Percentiles rank a stretch among this genome's conserved stretches.
Conservation (phyloP, 2,329 filamentous ascomycete genomes). For the Hypoxylon sp. region DNA sequence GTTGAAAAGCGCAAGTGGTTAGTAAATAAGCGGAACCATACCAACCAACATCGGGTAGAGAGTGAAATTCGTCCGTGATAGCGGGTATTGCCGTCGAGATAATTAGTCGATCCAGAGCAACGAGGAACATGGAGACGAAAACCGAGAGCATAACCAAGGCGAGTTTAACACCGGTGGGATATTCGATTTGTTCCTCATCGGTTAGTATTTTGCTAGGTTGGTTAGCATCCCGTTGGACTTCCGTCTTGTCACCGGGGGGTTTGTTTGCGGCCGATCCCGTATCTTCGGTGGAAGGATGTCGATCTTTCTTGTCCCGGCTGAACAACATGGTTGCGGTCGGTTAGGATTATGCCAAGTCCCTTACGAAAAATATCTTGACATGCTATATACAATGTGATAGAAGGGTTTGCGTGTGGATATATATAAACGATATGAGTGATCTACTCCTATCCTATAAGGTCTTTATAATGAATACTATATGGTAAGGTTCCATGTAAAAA, state of each 20-base stretch:
- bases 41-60: constrained; percentile 58
- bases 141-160: constrained; percentile 54
- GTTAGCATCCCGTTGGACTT: constrained; percentile 37
- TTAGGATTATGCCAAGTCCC: background rate
- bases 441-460: background rate
- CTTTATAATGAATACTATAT: background rate
- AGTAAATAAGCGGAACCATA: constrained; percentile 59
- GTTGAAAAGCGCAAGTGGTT: constrained; percentile 58
- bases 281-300: constrained; percentile 15
- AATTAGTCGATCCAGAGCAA: constrained; percentile 58
- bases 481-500: background rate
- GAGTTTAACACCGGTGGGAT: constrained; percentile 55
- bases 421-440: background rate
- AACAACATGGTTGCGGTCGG: constrained; percentile 33
- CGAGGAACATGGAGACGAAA: constrained; percentile 58
- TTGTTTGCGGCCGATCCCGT: constrained; percentile 17
- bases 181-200: constrained; percentile 48
- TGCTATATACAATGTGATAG: background rate
- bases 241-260: constrained; percentile 9
- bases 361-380: background rate
- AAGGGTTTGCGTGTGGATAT: background rate
- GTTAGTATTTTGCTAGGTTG: constrained; percentile 17
- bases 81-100: constrained; percentile 58
- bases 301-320: constrained; percentile 36
- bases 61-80: constrained; percentile 59